Base-by-base conservation (phyloP, 306 rosid genomes). In the Cucumis melo region DNA sequence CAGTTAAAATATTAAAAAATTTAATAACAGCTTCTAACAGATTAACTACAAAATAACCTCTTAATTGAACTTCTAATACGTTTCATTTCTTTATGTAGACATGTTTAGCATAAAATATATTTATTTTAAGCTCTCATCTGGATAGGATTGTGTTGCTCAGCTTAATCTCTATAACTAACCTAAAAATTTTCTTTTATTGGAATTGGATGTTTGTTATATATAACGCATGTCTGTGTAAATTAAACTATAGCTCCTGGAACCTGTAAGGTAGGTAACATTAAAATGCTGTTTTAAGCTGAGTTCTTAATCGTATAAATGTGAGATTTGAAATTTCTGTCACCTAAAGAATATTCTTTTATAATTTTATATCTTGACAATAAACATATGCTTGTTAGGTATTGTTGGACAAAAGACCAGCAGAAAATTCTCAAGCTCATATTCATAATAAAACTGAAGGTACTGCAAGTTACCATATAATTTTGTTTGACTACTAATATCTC, bases 401-500 rank as follows among this genome's bases (percentile, higher is more conserved):
- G 83, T 38, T 86, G 82, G 91, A 82, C 81, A 93, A 75, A 83
- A 87, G 77, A 74, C 80, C 97, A 51, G 64, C 85, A n/a, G 90
- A 78, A 39, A 88, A 83, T 34, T 81, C 82, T 75, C 38, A 81
- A 14, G 60, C 85, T 80, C 82, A 73, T 79, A 70, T 39, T 75
- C 81, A 58, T 75, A 81, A 58, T 75, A 84, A 70, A 34, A 81
- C 64, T 84, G 87, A 81, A 84, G 88, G 92, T 88, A 48, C 62
- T 65, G 11, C 29, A 55, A 62, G 51, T 24, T 66, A 58, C 41
- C 73, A n/a, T 9, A 56, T 60, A 16, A 12, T 65, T 11, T 19
- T 17, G n/a, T 73, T 60, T 36, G 2, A 34, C 46, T 78, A 60
- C 57, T 23, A 41, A 68, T 68, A 44, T 70, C 75, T 58, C 62